Conservation (phyloP, 306 rosid genomes). For the Trifolium fragiferum region DNA sequence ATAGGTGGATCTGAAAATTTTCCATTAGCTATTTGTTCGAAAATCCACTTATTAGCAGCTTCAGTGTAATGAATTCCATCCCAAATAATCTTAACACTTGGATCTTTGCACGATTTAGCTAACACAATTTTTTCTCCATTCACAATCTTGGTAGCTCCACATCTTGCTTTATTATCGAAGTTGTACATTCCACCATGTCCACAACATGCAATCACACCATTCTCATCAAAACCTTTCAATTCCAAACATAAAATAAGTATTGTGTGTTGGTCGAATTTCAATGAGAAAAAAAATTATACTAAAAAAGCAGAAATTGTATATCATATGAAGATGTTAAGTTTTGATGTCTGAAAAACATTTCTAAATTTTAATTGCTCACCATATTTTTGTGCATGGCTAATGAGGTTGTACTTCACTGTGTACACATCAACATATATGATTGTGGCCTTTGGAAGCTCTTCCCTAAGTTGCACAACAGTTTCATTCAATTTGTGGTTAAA, state of each 20-base stretch:
- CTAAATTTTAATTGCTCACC: slow-evolving; percentile 37
- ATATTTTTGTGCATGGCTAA: slow-evolving; percentile 54
- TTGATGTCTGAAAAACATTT: background rate
- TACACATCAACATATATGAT: slow-evolving; percentile 70
- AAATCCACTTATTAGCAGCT: slow-evolving; percentile 60
- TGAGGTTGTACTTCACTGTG: slow-evolving; percentile 60
- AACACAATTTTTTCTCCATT: slow-evolving; percentile 50
- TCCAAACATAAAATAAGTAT: background rate
- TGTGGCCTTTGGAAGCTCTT: slow-evolving; percentile 51
- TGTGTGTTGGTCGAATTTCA: too few relatives aligned
- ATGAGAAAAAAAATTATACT: too few relatives aligned
- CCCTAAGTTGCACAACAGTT: slow-evolving; percentile 43
- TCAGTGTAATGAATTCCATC: slow-evolving; percentile 70
- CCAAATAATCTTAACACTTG: slow-evolving; percentile 58
- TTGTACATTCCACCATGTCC: slow-evolving; percentile 75
- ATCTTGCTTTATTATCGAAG: slow-evolving; percentile 44
- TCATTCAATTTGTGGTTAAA: slow-evolving; percentile 55
- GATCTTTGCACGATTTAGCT: slow-evolving; percentile 58
- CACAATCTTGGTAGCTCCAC: slow-evolving; percentile 46
- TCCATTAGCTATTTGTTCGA: slow-evolving; percentile 56
- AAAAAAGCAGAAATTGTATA: too few relatives aligned
- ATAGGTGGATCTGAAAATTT: slow-evolving; percentile 61
- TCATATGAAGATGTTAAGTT: slow-evolving; percentile 6
- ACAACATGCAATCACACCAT: slow-evolving; percentile 68
- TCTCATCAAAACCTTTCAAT: slow-evolving; percentile 56